Evolutionary conservation across 768 basidiomycete genomes (phyloP), one percentile per base, ranked within the genome.

Genomic region (Mycena latifolia): DNA sequence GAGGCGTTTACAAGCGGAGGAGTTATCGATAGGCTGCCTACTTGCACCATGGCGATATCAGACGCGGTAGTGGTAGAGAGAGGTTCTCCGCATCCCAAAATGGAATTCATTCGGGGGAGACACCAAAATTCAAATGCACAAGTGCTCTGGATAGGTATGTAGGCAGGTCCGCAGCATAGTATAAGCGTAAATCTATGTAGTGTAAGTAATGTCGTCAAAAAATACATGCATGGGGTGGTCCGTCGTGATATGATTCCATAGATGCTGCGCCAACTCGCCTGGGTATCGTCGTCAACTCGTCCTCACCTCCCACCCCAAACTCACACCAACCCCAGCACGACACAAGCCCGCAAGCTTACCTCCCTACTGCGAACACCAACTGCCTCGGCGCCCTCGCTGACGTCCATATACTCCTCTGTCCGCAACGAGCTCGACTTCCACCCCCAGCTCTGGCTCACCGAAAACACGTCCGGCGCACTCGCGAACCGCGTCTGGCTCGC

Each of bases 391-490:
- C 15, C 33, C 37, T 77, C 74, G 18, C 78, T 77, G 54, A 87
- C 72, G 66, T 85, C 78, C 65, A 81, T 72, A 71, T 85, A 82
- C 61, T 85, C 87, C 57, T 88, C 86, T 22, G 81, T 83, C 75
- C 78, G 74, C 63, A 85, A 69, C 15, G 84, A 81, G 63, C 84
- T 85, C 17, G 83, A 82, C 79, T 95, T 95, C 95, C 95, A 96
- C 0, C 95, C 96, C 96, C 95, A 97, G 67, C 92, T 94, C 82
- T 96, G 94, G 65, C 89, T 89, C 48, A 95, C 84, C 29, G 89
- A 84, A 74, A 98, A 97, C 47, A 86, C 84, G 73, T 98, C 96
- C 1, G 96, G 96, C 4, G 90, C 86, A 68, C 93, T 95, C 52
- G 90, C 87, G 75, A 97, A 97, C 41, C 89, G 84, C 56, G 93